Base-by-base conservation (phyloP, 2,329 filamentous ascomycete species). In the Hortaea werneckii region DNA sequence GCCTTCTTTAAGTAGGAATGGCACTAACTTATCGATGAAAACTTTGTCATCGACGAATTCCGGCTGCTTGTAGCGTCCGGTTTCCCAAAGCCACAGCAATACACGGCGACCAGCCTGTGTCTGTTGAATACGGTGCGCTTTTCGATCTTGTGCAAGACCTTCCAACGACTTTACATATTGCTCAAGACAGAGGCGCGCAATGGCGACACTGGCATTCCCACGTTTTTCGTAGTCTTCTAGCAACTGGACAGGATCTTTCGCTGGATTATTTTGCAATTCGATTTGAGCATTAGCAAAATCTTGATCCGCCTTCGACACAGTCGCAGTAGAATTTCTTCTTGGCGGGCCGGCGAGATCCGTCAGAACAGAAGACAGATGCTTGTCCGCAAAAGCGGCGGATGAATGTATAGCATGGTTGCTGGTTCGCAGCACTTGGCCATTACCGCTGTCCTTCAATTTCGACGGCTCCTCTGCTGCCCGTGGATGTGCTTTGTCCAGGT, bases 401-500 rank as follows among this genome's bases (percentile, higher is more conserved):
- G 68, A 68, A 6, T 57, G 54, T 5, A 53, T 39, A 11, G 45
- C 29, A 30, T 46, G 50, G 5, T 42, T 45, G 37, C 35, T 30
- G 29, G 38, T 8, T 10, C 38, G 46, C 8, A 41, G 29, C 9
- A 41, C 43, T 12, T 35, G 11, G 29, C 30, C 44, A 38, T 40
- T 46, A 4, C 49, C 46, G 5, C 42, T 28, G 45, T 41, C 38
- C 13, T 26, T 44, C 43, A 46, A 45, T 35, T 43, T 43, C 40
- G 20, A 47, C 35, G 53, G 45, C 20, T 63, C 46, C 32, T 57
- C 32, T 51, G 53, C 49, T n/a, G 55, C 52, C 30, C 60, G 57
- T 12, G 73, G 74, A 63, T 82, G 74, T 48, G 76, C 73, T 44
- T 67, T 70, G 55, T 83, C 79, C 37, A 84, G 72, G 47, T 82